Evolutionary conservation across 441 rosid genomes (phyloP), one percentile per base, ranked within the genome.

Genomic region (Isatis lusitanica): DNA sequence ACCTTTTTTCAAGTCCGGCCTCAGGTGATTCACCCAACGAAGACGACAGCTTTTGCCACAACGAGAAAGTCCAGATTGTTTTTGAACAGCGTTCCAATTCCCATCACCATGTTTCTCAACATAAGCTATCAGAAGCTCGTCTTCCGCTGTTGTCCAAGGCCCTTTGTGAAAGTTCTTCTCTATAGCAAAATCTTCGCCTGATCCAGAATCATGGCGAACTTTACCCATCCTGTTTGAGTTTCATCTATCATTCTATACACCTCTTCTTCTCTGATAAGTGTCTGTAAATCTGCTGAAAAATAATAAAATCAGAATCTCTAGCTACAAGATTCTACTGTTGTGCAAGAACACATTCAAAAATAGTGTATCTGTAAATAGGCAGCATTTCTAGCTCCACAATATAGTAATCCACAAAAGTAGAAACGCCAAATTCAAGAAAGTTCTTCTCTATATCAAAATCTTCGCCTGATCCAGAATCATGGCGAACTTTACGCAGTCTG

Each of bases 21-120:
- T 85, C 26, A 95, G 76, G 68, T 95, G 97, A 86, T 95, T 95
- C 12, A 97, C 99, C 99, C 99, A 95, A 39, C 99, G 91, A 70
- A 93, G 82, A 2, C 98, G 86, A 52, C 97, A 95, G 82, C 98
- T 95, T 86, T 93, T 95, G 16, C 97, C 99, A 68, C 98, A 91
- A 0, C 98, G 87, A 53, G 82, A 88, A 63, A 95, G 87, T n/a
- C 99, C 98, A 0, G 97, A 90, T 74, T 88, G 85, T 80, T 93
- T 90, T 81, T 95, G 99, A 60, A 95, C 99, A 65, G 94, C 88
- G 78, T 90, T 93, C 98, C 98, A 95, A 71, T 91, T 91, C 21
- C 97, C 97, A 72, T 93, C 99, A 16, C 97, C 98, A 65, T 95
- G 94, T 80, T 88, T 82, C 72, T 84, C 83, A 47, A 95, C 99